Evolutionary conservation across 139 green algal genomes (phyloP), one percentile per base, ranked within the genome.

Genomic region (Penium margaritaceum): DNA sequence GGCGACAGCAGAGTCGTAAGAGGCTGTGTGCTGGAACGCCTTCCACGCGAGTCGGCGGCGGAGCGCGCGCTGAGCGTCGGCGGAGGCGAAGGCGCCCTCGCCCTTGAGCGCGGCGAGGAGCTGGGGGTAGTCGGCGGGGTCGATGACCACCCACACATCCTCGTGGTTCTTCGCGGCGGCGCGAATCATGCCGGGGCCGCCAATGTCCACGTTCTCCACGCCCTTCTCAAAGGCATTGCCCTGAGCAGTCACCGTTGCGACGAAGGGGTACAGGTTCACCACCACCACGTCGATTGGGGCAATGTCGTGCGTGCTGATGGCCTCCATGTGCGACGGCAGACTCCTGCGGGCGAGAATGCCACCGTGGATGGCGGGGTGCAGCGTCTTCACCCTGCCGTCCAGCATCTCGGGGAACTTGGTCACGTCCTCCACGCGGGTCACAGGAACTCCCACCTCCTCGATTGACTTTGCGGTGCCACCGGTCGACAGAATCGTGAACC

Each of bases 151-250:
- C 32, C 73, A 62, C 43, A 86, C 81, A 69, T 81, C 47, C 54
- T 74, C 67, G 43, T 87, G 83, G 68, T 87, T 87, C 83, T 81
- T 87, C 2, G 82, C 82, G 12, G 82, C 79, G 5, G 69, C 83
- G 35, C 94, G 88, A 67, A 99, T 96, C 93, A 99, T 97, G 39
- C 90, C 88, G 6, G 94, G 94, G 3, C 94, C 94, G 33, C 94
- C 94, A 60, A 99, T 99, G 85, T 99, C 94, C 41, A 99, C n/a
- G 83, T 99, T 98, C 86, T 99, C 94, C 12, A 99, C 87, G 65
- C 79, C 75, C 7, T 88, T 84, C 63, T 90, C 89, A 70, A 95
- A 97, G 1, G 75, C 41, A 1, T n/a, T n/a, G 57, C 57, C 57
- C 29, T 34, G 62, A 15, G 41, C 41, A 1, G 41, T 69, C 19